Conservation (phyloP, 2,329 filamentous ascomycete genomes). For the Trichoderma harzianum region DNA sequence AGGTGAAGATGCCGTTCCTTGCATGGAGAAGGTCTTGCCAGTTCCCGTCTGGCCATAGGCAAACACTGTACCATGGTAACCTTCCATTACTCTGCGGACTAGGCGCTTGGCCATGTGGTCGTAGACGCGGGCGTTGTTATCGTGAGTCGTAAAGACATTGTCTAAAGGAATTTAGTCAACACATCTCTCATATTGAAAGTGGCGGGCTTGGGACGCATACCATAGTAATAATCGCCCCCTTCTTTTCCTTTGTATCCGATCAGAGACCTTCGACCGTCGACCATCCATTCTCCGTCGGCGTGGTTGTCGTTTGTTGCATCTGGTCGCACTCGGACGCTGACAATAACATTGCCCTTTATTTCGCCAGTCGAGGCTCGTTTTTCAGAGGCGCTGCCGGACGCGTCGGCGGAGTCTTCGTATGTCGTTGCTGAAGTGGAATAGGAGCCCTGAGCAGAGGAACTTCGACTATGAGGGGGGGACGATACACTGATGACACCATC, state of each 20-base stretch:
- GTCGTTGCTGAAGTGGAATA: constrained; percentile 88
- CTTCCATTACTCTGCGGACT: constrained; percentile 96
- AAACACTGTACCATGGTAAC: constrained; percentile 97
- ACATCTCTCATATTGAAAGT: neutral
- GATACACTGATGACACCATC: constrained; percentile 73
- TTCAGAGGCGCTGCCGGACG: constrained; percentile 34
- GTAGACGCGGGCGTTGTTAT: constrained; percentile 93
- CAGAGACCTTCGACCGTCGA: constrained; percentile 78
- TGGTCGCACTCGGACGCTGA: constrained; percentile 90
- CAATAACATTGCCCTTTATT: constrained; percentile 88
- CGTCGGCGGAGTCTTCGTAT: constrained; percentile 73
- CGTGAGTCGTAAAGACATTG: constrained; percentile 91
- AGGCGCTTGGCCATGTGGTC: constrained; percentile 90
- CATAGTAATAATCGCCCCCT: constrained; percentile 88
- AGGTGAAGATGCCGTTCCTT: constrained; percentile 90
- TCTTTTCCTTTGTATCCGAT: constrained; percentile 85
- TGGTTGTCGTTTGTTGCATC: constrained; percentile 65
- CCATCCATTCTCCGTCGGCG: constrained; percentile 81
- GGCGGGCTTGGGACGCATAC: constrained; percentile 48
- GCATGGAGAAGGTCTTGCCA: constrained; percentile 99
- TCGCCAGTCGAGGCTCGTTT: constrained; percentile 59
- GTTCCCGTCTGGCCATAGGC: constrained; percentile 99
- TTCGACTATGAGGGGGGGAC: constrained; percentile 83
- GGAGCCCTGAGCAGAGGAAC: constrained; percentile 87
- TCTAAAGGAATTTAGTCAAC: constrained; percentile 51